Conservation (phyloP, 106 monocot genomes). For the Gastrodia elata region DNA sequence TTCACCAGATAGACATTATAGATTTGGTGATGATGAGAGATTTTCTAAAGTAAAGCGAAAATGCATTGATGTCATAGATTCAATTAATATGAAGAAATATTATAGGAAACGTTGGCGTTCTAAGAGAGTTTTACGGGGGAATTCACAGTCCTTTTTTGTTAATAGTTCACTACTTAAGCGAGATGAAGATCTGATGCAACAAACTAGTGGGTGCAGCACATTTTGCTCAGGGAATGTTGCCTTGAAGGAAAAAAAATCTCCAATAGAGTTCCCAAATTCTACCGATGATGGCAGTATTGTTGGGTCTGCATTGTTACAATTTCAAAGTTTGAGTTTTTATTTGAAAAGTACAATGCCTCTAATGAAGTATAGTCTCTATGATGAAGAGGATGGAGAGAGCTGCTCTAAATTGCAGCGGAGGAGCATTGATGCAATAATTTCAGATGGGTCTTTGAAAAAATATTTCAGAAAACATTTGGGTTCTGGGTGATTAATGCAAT, state of each 20-base stretch:
- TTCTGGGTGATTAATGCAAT: background rate
- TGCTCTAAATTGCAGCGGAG: background rate
- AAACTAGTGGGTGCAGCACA: background rate
- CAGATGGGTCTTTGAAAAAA: constrained; percentile 1
- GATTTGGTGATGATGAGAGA: background rate
- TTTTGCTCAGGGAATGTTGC: background rate
- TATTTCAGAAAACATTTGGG: background rate
- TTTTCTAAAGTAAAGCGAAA: background rate
- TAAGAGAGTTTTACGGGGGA: background rate
- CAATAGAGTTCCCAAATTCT: background rate
- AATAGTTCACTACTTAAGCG: background rate
- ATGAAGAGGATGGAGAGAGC: background rate
- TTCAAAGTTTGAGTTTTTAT: background rate
- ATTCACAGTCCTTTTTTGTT: background rate
- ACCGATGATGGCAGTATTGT: background rate
- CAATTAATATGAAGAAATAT: constrained; percentile 1
- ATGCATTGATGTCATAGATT: background rate
- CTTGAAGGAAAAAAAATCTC: background rate
- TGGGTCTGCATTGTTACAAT: background rate
- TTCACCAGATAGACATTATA: background rate
- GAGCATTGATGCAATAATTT: background rate
- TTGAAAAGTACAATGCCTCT: background rate
- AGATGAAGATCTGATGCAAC: background rate
- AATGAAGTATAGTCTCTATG: background rate
- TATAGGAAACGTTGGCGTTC: constrained; percentile 2